Percentiles rank a stretch among this genome's conserved stretches.
Evolutionary conservation across 106 monocot species (phyloP).

Genomic region (Dioscorea alata): DNA sequence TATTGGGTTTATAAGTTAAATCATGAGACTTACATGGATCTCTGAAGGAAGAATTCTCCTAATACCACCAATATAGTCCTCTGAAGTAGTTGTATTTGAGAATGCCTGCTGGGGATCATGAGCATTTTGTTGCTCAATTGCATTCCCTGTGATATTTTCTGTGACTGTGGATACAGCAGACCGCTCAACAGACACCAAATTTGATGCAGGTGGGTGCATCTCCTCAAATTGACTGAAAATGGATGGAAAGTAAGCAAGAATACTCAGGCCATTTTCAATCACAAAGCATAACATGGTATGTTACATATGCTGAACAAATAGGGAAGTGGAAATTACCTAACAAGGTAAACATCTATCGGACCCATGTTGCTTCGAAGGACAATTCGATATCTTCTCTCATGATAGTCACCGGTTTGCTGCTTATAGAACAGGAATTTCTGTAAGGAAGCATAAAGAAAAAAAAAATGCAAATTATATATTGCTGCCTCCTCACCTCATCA

Average conservation of each 20-base stretch:
- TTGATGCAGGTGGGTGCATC: slow-evolving; percentile 44
- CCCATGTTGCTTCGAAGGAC: slow-evolving; percentile 77
- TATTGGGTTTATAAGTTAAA: neutral
- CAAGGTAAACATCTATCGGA: slow-evolving; percentile 75
- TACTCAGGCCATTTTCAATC: slow-evolving; percentile 18
- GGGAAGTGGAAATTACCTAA: slow-evolving; percentile 38
- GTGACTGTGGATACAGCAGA: slow-evolving; percentile 8
- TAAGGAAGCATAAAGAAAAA: too few relatives aligned
- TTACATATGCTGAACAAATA: neutral
- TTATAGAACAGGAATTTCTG: too few relatives aligned
- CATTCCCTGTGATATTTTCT: slow-evolving; percentile 13
- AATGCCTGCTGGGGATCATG: slow-evolving; percentile 9
- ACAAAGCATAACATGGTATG: slow-evolving; percentile 14
- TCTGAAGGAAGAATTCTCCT: slow-evolving; percentile 82
- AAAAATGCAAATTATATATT: too few relatives aligned
- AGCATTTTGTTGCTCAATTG: slow-evolving; percentile 18
- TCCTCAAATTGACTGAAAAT: slow-evolving; percentile 78
- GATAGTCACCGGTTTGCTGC: slow-evolving; percentile 41
- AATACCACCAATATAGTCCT: slow-evolving; percentile 59
- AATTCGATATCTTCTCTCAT: slow-evolving; percentile 52
- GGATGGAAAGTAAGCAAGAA: neutral
- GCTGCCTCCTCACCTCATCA: slow-evolving; percentile 46
- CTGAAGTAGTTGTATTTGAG: slow-evolving; percentile 34
- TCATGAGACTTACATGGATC: slow-evolving; percentile 56
- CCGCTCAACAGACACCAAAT: slow-evolving; percentile 23